A percentile compares a stretch with the other conserved stretches of the same genome.
These are phyloP conservation scores for Psilocybe azurescens DNA, from an alignment of 768 basidiomycete species.

Conservation along the genomic window DNA sequence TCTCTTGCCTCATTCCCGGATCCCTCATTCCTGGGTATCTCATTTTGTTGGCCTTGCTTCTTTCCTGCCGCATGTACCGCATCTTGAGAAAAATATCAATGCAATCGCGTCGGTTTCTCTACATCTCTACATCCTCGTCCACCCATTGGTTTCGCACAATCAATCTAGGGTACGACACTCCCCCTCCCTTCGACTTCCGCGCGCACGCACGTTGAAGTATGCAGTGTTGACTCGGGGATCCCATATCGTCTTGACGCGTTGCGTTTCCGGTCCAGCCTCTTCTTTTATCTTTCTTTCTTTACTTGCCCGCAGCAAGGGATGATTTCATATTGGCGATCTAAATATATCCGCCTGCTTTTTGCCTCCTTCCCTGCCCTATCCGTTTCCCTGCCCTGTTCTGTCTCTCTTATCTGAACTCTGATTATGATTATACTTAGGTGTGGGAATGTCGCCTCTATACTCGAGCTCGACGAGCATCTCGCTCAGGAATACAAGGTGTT, in stretches of 20 bases:
- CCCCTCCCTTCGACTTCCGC: not conserved
- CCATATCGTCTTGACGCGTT: no score
- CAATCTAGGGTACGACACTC: not conserved
- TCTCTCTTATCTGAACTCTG: no score
- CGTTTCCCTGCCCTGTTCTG: no score
- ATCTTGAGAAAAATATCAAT: not conserved
- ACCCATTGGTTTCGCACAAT: not conserved
- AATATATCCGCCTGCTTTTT: not conserved
- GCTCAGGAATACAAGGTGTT: constrained; percentile 97
- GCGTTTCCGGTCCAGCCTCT: no score
- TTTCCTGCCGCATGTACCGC: constrained; percentile 5
- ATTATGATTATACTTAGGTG: constrained; percentile 55
- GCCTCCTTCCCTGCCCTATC: not conserved
- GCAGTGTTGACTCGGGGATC: no score
- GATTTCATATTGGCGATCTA: not conserved
- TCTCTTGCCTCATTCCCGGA: not conserved
- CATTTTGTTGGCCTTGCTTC: not conserved
- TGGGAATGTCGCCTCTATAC: constrained; percentile 94
- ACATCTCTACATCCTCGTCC: not conserved
- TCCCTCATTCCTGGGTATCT: no score
- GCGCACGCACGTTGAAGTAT: no score
- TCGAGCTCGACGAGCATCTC: constrained; percentile 92
- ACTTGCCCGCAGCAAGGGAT: not conserved
- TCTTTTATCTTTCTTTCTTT: not conserved
- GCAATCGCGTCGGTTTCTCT: not conserved